These are phyloP conservation scores for Achlya hypogyna DNA, from an alignment of 352 stramenopile species.

Conservation along the genomic window DNA sequence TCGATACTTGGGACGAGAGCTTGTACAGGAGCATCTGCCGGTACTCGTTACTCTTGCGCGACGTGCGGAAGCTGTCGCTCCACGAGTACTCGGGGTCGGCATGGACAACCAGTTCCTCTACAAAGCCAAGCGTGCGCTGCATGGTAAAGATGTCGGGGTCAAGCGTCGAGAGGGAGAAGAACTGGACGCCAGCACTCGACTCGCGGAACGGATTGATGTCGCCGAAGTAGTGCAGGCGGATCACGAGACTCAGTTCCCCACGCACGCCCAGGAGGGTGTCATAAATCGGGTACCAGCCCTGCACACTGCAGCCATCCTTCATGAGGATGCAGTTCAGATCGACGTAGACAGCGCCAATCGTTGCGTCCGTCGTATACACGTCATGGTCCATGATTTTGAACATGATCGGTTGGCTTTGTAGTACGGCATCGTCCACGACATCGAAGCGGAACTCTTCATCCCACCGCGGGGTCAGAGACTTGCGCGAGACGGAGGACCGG, in stretches of 20 bases:
- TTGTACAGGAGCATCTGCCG: constrained; percentile 95
- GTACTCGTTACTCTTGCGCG: constrained; percentile 92
- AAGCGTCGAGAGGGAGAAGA: constrained; percentile 94
- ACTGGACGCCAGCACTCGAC: constrained; percentile 94
- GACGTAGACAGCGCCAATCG: constrained; percentile 96
- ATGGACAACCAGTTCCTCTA: constrained; percentile 95
- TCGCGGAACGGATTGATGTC: constrained; percentile 97
- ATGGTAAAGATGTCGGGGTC: constrained; percentile 85
- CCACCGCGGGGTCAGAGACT: constrained; percentile 94
- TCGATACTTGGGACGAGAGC: constrained; percentile 78
- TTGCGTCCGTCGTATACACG: constrained; percentile 89
- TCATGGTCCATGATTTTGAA: constrained; percentile 96
- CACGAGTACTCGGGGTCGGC: constrained; percentile 98
- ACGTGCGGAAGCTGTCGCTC: constrained; percentile 90
- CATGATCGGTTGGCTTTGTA: constrained; percentile 97
- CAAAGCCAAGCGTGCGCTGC: constrained; percentile 87
- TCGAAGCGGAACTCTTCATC: constrained; percentile 98
- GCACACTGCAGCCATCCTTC: constrained; percentile 82
- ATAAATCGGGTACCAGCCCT: constrained; percentile 98
- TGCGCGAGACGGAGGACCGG: constrained; percentile 85
- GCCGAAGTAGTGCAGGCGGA: constrained; percentile 95
- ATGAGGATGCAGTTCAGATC: constrained; percentile 98
- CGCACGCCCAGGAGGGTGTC: constrained; percentile 94
- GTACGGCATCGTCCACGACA: constrained; percentile 94
- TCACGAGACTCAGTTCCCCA: constrained; percentile 91